phyloP scores from a whole-genome alignment of 2,329 filamentous ascomycete species.

The Colletotrichum simmondsii region DNA sequence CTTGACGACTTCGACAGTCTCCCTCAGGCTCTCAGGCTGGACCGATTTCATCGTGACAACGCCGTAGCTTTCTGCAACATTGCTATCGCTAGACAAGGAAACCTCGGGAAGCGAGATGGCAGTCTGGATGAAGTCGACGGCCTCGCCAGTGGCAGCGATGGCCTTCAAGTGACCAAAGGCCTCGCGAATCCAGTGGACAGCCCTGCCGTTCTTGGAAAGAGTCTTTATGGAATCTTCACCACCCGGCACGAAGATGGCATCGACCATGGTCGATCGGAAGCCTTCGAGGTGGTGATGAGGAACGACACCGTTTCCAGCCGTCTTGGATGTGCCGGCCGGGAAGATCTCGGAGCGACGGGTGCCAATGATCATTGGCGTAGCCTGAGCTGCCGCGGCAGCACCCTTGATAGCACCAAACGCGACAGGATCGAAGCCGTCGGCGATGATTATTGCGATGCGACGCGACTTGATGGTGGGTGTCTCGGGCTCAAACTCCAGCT shows the following conservation, averaged over 20 bases:
- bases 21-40: slow-evolving; percentile 67
- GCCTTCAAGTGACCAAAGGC: slow-evolving; percentile 86
- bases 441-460: slow-evolving; percentile 79
- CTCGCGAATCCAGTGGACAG: slow-evolving; percentile 81
- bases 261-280: slow-evolving; percentile 83
- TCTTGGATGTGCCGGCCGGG: slow-evolving; percentile 67
- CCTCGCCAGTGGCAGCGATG: slow-evolving; percentile 81
- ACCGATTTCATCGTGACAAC: slow-evolving; percentile 74
- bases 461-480: slow-evolving; percentile 76
- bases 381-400: slow-evolving; percentile 69
- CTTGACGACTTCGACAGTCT: slow-evolving; percentile 72
- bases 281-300: slow-evolving; percentile 85
- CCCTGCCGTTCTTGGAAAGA: slow-evolving; percentile 76
- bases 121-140: slow-evolving; percentile 68
- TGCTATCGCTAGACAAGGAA: slow-evolving; percentile 52
- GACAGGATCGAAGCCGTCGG: slow-evolving; percentile 78
- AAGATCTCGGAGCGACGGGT: slow-evolving; percentile 74
- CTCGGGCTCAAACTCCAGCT: slow-evolving; percentile 73
- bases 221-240: slow-evolving; percentile 72
- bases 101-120: slow-evolving; percentile 58
- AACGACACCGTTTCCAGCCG: slow-evolving; percentile 62
- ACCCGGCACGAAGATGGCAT: slow-evolving; percentile 81
- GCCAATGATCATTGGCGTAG: slow-evolving; percentile 79
- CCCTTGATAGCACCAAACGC: slow-evolving; percentile 74
- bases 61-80: slow-evolving; percentile 76